Evolutionary conservation across 2,329 filamentous ascomycete species (phyloP).

Genomic region (Bipolaris zeicola): DNA sequence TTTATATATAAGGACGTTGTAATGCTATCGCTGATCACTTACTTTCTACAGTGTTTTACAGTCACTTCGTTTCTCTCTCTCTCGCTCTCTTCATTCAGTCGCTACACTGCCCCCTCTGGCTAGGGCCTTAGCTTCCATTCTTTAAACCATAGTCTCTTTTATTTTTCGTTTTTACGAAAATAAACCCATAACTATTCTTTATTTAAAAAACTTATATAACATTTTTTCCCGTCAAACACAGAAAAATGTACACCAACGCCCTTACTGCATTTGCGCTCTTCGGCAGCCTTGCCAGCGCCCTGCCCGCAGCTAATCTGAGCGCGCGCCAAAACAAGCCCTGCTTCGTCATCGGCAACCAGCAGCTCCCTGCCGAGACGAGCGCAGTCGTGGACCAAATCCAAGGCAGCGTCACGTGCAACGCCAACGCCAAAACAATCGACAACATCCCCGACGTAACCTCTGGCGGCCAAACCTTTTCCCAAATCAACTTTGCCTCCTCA

Average conservation of each 20-base stretch:
- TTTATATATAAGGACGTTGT: slow-evolving; percentile 6
- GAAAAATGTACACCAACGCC: slow-evolving; percentile 24
- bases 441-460: slow-evolving; percentile 63
- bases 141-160: neutral
- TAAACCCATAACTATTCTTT: neutral
- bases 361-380: slow-evolving; percentile 59
- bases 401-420: slow-evolving; percentile 57
- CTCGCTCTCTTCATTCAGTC: slow-evolving; percentile 10
- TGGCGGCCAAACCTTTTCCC: slow-evolving; percentile 58
- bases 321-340: slow-evolving; percentile 49
- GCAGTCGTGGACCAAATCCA: slow-evolving; percentile 53
- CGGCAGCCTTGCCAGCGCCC: slow-evolving; percentile 20
- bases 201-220: neutral
- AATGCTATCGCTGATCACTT: slow-evolving; percentile 5
- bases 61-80: slow-evolving; percentile 3
- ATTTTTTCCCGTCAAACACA: neutral
- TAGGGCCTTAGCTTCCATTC: slow-evolving; percentile 13
- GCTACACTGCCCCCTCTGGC: slow-evolving; percentile 13
- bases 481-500: slow-evolving; percentile 62
- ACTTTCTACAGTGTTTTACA: slow-evolving; percentile 4
- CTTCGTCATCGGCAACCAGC: slow-evolving; percentile 59
- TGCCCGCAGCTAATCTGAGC: slow-evolving; percentile 16
- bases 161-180: neutral
- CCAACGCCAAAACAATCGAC: slow-evolving; percentile 55
- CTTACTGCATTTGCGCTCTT: slow-evolving; percentile 21